A percentile compares a stretch with the other conserved stretches of the same genome.
These are phyloP conservation scores for Kazachstania sp. DNA, from an alignment of 1,139 yeast species.

Conservation along the genomic window DNA sequence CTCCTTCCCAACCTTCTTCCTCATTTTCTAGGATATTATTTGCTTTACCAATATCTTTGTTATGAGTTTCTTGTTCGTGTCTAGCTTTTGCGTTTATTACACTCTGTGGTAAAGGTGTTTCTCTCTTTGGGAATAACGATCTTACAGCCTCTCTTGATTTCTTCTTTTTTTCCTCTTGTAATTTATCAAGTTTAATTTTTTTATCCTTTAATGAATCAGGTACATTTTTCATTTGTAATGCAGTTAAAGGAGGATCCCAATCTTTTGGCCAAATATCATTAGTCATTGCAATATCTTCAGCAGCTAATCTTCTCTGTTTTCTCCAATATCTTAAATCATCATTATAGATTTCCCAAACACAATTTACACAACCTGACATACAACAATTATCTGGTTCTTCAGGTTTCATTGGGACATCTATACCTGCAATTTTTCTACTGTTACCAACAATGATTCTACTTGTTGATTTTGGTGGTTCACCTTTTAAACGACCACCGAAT, in stretches of 20 bases:
- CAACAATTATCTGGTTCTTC: slow-evolving; percentile 92
- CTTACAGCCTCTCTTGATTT: slow-evolving; percentile 12
- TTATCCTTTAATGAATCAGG: slow-evolving; percentile 29
- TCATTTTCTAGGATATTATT: slow-evolving; percentile 11
- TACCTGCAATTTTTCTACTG: slow-evolving; percentile 53
- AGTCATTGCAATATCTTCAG: slow-evolving; percentile 39
- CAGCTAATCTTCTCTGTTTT: slow-evolving; percentile 51
- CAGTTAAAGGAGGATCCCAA: slow-evolving; percentile 62
- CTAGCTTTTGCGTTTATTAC: slow-evolving; percentile 27
- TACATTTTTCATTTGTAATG: slow-evolving; percentile 34
- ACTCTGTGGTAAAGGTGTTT: slow-evolving; percentile 28
- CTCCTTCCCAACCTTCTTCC: slow-evolving; percentile 52
- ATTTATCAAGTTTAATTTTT: slow-evolving; percentile 17
- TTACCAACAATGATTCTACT: slow-evolving; percentile 40
- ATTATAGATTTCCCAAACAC: slow-evolving; percentile 91
- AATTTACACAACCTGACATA: slow-evolving; percentile 93
- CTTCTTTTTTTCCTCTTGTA: slow-evolving; percentile 14
- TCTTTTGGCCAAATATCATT: slow-evolving; percentile 71
- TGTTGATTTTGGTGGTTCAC: slow-evolving; percentile 44
- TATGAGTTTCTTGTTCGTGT: slow-evolving; percentile 3
- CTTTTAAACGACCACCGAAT: slow-evolving; percentile 53
- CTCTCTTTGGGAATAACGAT: slow-evolving; percentile 28
- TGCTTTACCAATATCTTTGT: too few relatives aligned
- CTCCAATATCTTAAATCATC: slow-evolving; percentile 87
- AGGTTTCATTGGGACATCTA: slow-evolving; percentile 72